These are phyloP conservation scores for Cucurbita moschata DNA, from an alignment of 306 rosid genomes.

Conservation along the genomic window DNA sequence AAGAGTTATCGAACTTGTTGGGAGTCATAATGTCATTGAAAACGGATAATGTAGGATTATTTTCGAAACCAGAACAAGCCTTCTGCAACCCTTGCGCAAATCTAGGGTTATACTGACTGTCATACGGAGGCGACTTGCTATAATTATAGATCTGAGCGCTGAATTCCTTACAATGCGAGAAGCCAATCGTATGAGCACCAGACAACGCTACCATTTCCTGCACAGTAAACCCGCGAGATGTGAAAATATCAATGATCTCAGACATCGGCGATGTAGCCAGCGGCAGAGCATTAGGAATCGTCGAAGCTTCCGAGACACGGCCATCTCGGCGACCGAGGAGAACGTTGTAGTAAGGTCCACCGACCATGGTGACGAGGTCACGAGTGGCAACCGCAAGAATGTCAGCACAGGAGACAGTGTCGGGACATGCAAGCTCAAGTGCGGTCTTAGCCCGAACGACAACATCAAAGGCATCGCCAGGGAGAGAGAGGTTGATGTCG, in stretches of 20 bases:
- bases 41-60: slow-evolving; percentile 60
- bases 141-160: slow-evolving; percentile 25
- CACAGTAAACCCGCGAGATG: slow-evolving; percentile 39
- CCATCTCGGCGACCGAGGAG: slow-evolving; percentile 24
- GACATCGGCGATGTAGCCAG: slow-evolving; percentile 42
- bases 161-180: slow-evolving; percentile 58
- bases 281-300: slow-evolving; percentile 36
- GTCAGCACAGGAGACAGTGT: slow-evolving; percentile 35
- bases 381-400: slow-evolving; percentile 34
- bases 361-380: slow-evolving; percentile 33
- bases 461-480: slow-evolving; percentile 35
- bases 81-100: slow-evolving; percentile 33
- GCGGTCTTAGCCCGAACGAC: slow-evolving; percentile 33
- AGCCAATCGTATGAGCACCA: slow-evolving; percentile 87
- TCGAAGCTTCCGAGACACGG: slow-evolving; percentile 22
- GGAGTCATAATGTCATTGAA: slow-evolving; percentile 80
- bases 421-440: slow-evolving; percentile 35
- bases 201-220: slow-evolving; percentile 63
- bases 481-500: slow-evolving; percentile 38
- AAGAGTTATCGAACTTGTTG: slow-evolving; percentile 61
- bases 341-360: slow-evolving; percentile 28
- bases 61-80: slow-evolving; percentile 42
- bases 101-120: slow-evolving; percentile 45
- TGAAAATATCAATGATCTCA: slow-evolving; percentile 29
- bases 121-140: slow-evolving; percentile 14